Base-by-base conservation (phyloP, 2,329 filamentous ascomycete species). In the Chaetomium strumarium region DNA sequence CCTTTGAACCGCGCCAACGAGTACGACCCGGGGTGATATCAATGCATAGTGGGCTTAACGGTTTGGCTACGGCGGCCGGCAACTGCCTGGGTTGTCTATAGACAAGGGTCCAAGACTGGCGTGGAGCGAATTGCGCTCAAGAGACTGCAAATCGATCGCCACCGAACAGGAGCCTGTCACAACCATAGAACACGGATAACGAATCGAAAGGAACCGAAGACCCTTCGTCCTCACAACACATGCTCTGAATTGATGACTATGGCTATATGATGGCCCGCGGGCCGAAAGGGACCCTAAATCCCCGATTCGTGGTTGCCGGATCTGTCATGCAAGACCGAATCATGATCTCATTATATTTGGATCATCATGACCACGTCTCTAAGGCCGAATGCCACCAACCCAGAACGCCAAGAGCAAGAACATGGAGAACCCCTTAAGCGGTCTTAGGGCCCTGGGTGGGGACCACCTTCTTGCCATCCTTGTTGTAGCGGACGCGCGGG, bases 401-500 rank as follows among this genome's bases (percentile, higher is more conserved):
- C 55, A 52, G 55, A 62, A 57, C 58, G 58, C 24, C 55, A 57
- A 53, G 57, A 49, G 50, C 55, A 57, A 56, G 55, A 55, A 57
- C 38, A 37, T 34, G 11, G 19, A 42, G 24, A 13, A 30, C 49
- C 24, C 41, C 40, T 56, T 61, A 62, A 42, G 60, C 57, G 49
- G 70, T 70, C 79, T 88, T 89, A 69, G 81, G 80, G 65, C 80
- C 79, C 77, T 90, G 85, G 72, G 86, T 87, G 65, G 92, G 90
- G 75, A 85, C 86, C 74, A 99, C 85, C 88, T 99, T 99, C 90
- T 99, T 99, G 83, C 91, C 92, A 73, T 99, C 93, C 87, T 97
- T 96, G 88, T 99, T 99, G 90, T 95, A 99, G 70, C 93, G 84
- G 70, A 99, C 91, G 73, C 93, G 85, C 72, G 93, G 93, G 67